phyloP scores from a whole-genome alignment of 2,329 filamentous ascomycete genomes.

The Ophiostoma perfectum region DNA sequence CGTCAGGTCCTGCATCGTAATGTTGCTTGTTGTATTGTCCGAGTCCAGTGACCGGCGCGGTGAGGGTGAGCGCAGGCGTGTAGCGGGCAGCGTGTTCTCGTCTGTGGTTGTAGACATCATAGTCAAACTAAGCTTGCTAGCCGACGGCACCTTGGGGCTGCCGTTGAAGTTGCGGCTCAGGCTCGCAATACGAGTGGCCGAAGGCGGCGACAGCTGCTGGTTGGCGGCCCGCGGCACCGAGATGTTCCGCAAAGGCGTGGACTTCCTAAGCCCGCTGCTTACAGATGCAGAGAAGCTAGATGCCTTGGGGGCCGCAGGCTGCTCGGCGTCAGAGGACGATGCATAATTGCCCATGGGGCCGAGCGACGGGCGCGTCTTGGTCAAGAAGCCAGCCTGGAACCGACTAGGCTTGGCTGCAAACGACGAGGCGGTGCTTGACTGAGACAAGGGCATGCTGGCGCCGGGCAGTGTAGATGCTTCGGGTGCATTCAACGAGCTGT shows the following conservation, averaged over 20 bases:
- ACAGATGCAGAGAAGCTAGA: background rate
- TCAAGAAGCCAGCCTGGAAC: slow-evolving; percentile 84
- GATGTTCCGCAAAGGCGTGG: slow-evolving; percentile 46
- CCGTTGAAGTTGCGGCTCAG: slow-evolving; percentile 23
- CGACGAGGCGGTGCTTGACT: slow-evolving; percentile 18
- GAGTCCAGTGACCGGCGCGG: slow-evolving; percentile 22
- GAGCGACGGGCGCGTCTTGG: slow-evolving; percentile 41
- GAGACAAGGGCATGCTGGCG: background rate
- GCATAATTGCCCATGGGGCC: slow-evolving; percentile 31
- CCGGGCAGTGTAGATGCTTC: slow-evolving; percentile 37
- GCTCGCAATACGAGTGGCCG: slow-evolving; percentile 32
- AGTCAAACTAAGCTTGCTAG: background rate
- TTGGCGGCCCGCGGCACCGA: slow-evolving; percentile 46
- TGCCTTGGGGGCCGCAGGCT: slow-evolving; percentile 26
- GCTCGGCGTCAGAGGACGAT: slow-evolving; percentile 51
- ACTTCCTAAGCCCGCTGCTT: slow-evolving; percentile 20
- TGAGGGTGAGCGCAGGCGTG: slow-evolving; percentile 22
- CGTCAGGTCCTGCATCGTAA: slow-evolving; percentile 14
- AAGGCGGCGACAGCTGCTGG: slow-evolving; percentile 43
- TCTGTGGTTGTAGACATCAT: slow-evolving; percentile 34
- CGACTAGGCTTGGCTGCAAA: slow-evolving; percentile 56
- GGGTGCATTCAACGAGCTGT: slow-evolving; percentile 33
- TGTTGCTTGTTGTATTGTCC: slow-evolving; percentile 10
- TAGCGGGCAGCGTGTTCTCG: slow-evolving; percentile 46
- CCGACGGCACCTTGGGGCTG: slow-evolving; percentile 30